Evolutionary conservation across 164 flowering plant species (phyloP), one percentile per base, ranked within the genome.

Genomic region (Magnolia changhungtana): DNA sequence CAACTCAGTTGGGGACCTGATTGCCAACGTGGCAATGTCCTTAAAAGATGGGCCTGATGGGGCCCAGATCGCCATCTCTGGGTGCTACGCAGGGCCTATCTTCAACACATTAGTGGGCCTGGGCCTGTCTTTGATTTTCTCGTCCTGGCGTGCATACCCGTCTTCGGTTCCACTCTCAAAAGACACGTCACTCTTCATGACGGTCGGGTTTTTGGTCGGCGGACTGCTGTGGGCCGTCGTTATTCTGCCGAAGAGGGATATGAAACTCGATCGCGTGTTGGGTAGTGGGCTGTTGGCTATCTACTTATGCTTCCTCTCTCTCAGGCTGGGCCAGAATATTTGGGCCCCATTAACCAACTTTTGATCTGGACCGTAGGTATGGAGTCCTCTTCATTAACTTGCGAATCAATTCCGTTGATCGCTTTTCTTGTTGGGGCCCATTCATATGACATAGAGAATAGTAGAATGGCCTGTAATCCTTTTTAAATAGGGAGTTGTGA

Each of bases 21-120:
- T 86, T 63, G 76, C 90, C 11, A 86, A 88, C 79, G 82, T 87
- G 4, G 81, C 90, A 21, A 55, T 88, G 75, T 85, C 88, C 13
- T 58, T 81, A 81, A 84, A 84, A 37, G 85, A 84, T n/a, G 83
- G 85, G 1, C 69, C 75, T 14, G 80, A 83, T 31, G 90, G 90
- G 20, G 78, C 82, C 29, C 88, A 88, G 75, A 74, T 85, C 49
- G 90, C 89, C 0, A 78, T 88, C 69, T 81, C 89, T 5, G 89
- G 90, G 2, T 81, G 90, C 74, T 85, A 83, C 72, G 89, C 89
- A 1, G 89, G 88, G 20, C 90, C 90, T n/a, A 82, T 87, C 78
- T 88, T 88, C 81, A 88, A 87, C 80, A 85, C 79, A 18, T 75
- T 87, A 63, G 82, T 83, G 69, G 91, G 91, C 7, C 72, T 88